Evolutionary conservation across 345 rosid species (phyloP).

Genomic region (Barbarea vulgaris): DNA sequence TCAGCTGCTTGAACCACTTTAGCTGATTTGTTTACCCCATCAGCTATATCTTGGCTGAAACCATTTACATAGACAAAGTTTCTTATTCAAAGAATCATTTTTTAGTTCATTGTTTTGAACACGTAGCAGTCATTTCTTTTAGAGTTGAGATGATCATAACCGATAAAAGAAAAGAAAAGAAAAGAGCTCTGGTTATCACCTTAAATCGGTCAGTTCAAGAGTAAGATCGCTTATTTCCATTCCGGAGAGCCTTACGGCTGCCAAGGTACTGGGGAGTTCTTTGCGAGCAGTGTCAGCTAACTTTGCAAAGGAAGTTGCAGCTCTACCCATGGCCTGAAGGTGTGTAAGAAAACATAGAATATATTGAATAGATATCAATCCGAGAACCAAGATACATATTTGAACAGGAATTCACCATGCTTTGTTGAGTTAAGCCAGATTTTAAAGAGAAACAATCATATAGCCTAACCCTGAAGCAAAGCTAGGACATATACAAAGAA

Average conservation of each 20-base stretch:
- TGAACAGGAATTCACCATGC: background rate
- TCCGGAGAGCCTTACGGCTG: constrained; percentile 89
- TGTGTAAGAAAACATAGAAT: background rate
- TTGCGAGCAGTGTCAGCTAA: constrained; percentile 90
- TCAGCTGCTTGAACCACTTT: constrained; percentile 89
- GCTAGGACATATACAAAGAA: constrained; percentile 5
- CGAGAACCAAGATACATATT: background rate
- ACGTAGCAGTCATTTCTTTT: background rate
- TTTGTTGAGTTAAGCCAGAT: background rate
- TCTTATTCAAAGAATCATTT: background rate
- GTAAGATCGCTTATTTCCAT: constrained; percentile 99
- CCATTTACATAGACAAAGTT: constrained; percentile 12
- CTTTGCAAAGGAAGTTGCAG: constrained; percentile 86
- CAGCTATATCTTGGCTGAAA: constrained; percentile 83
- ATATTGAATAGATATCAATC: background rate
- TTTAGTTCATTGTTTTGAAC: background rate
- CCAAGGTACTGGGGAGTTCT: constrained; percentile 95
- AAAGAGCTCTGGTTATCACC: constrained; percentile 49
- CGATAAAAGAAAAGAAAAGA: background rate
- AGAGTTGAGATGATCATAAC: background rate
- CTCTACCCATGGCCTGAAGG: constrained; percentile 76
- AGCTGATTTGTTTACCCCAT: constrained; percentile 89
- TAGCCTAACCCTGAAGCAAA: constrained; percentile 4
- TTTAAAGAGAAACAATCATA: background rate
- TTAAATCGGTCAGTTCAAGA: constrained; percentile 82